Conservation (phyloP, 495 filamentous ascomycete species). For the Pseudoneurospora amorphoporcata region DNA sequence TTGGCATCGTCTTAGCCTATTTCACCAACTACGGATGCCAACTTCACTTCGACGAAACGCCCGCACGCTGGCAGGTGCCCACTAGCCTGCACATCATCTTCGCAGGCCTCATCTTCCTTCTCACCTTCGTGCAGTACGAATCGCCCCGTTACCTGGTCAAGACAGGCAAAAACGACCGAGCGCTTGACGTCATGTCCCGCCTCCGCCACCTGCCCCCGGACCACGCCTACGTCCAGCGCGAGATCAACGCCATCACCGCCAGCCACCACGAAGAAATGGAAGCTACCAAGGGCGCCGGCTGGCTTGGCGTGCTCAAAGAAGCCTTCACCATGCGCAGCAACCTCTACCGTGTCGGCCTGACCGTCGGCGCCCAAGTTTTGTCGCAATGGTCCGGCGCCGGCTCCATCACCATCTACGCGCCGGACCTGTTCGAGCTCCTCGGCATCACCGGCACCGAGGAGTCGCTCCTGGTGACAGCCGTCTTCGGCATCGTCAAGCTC, state of each 20-base stretch:
- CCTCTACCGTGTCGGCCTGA: constrained; percentile 53
- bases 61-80: constrained; percentile 53
- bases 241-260: constrained; percentile 39
- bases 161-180: constrained; percentile 35
- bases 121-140: constrained; percentile 56
- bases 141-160: constrained; percentile 49
- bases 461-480: constrained; percentile 53
- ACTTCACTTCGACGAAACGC: constrained; percentile 45
- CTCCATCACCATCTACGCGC: constrained; percentile 56
- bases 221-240: constrained; percentile 38
- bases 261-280: constrained; percentile 44
- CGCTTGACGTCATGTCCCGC: constrained; percentile 34
- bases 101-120: constrained; percentile 52
- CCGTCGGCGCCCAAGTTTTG: constrained; percentile 49
- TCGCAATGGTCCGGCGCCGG: constrained; percentile 63
- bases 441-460: constrained; percentile 52
- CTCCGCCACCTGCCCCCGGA: constrained; percentile 40
- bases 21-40: constrained; percentile 50
- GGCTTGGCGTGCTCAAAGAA: constrained; percentile 47
- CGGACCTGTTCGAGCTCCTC: constrained; percentile 54
- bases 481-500: constrained; percentile 65
- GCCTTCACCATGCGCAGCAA: constrained; percentile 49
- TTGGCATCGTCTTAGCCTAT: constrained; percentile 52
- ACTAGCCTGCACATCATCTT: constrained; percentile 66
- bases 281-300: constrained; percentile 46